Evolutionary conservation across 192 early-diverging fungal genomes (phyloP).

Genomic region (Physocladia obscura): DNA sequence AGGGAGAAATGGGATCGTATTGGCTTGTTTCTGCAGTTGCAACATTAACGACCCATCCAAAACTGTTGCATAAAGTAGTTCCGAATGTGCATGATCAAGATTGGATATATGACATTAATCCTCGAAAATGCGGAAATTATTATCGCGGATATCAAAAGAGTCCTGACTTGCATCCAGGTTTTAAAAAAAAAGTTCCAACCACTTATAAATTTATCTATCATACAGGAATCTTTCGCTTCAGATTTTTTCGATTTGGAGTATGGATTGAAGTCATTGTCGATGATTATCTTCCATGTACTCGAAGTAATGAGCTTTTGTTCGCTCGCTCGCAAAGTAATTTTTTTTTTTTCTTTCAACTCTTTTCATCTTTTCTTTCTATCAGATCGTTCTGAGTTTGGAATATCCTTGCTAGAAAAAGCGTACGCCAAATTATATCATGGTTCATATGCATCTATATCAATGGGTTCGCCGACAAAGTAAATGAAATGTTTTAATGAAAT

Average conservation of each 20-base stretch:
- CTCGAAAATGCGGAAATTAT: conserved; percentile 18
- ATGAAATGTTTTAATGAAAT: not conserved
- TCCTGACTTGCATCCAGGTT: conserved; percentile 37
- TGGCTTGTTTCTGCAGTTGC: conserved; percentile 34
- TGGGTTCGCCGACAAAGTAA: conserved; percentile 23
- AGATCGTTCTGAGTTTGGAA: conserved; percentile 49
- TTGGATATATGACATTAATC: conserved; percentile 24
- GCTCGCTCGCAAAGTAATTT: conserved; percentile 36
- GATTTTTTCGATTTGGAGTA: conserved; percentile 49
- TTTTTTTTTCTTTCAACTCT: not conserved
- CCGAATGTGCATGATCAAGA: conserved; percentile 31
- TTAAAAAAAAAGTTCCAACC: not conserved
- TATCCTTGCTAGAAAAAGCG: conserved; percentile 52
- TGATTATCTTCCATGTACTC: conserved; percentile 48
- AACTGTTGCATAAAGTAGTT: conserved; percentile 17
- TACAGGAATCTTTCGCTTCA: conserved; percentile 46
- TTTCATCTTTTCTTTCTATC: not conserved
- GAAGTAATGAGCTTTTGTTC: conserved; percentile 33
- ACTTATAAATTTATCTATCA: not conserved
- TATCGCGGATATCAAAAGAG: conserved; percentile 36
- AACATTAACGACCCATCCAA: conserved; percentile 29
- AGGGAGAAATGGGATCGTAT: conserved; percentile 21
- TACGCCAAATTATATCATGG: conserved; percentile 49
- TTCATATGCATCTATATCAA: conserved; percentile 37
- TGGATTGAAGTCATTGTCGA: conserved; percentile 57